phyloP scores from a whole-genome alignment of 176 grass and related monocot genomes.

The sorghum (Sorghum bicolor) region Sorghum_bicolor_NCBIv3 NC_012871.2:70037501-70038000 shows the following conservation, averaged over 20 bases:
- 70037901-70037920: background rate
- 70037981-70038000: background rate
- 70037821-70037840: constrained; percentile 36
- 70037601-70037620: constrained; percentile 58
- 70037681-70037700: constrained; percentile 48
- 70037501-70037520: constrained; percentile 76
- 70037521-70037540: constrained; percentile 69
- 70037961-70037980: background rate
- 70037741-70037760: background rate
- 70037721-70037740: background rate
- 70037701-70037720: constrained; percentile 85
- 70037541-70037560: constrained; percentile 57
- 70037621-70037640: constrained; percentile 36
- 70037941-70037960: background rate
- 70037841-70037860: constrained; percentile 24
- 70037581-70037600: constrained; percentile 62
- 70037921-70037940: constrained; percentile 40
- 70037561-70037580: constrained; percentile 61
- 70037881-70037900: background rate
- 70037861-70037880: constrained; percentile 30
- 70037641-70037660: constrained; percentile 27
- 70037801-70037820: constrained; percentile 24
- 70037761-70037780: background rate
- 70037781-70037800: constrained; percentile 3
- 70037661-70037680: constrained; percentile 1